These are phyloP conservation scores for Melastoma candidum DNA, from an alignment of 441 rosid species.

Conservation along the genomic window DNA sequence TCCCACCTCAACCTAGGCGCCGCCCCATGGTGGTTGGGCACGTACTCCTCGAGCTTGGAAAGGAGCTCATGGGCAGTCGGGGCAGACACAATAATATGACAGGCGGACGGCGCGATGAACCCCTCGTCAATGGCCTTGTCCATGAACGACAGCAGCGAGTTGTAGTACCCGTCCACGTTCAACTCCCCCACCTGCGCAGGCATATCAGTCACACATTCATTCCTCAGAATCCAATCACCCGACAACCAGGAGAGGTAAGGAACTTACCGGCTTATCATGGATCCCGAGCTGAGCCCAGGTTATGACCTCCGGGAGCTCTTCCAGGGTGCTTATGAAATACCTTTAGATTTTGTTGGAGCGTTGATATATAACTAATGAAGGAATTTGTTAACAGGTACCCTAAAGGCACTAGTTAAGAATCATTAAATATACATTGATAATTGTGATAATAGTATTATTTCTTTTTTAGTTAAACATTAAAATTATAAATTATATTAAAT, in stretches of 20 bases:
- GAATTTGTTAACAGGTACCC: too few species aligned
- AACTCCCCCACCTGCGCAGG: constrained; percentile 65
- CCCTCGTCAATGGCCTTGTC: constrained; percentile 97
- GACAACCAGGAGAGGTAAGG: too few species aligned
- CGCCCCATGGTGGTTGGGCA: constrained; percentile 26
- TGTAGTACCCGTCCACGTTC: constrained; percentile 90
- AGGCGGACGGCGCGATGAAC: constrained; percentile 69
- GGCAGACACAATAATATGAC: constrained; percentile 79
- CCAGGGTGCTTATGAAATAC: constrained; percentile 35
- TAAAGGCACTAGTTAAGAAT: too few species aligned
- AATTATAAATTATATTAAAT: too few species aligned
- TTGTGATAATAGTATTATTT: too few species aligned
- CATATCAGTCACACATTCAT: background rate
- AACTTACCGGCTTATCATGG: constrained; percentile 50
- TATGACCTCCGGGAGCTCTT: constrained; percentile 52
- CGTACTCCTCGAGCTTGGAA: constrained; percentile 52
- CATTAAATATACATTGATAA: too few species aligned
- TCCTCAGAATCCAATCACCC: too few species aligned
- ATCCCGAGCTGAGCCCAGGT: constrained; percentile 68
- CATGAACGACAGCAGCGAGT: constrained; percentile 69
- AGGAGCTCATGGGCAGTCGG: constrained; percentile 44
- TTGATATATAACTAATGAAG: too few species aligned
- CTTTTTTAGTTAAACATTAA: too few species aligned
- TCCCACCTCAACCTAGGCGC: constrained; percentile 36
- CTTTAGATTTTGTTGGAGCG: too few species aligned